Evolutionary conservation across 148 eudicot genomes (phyloP).

Genomic region (Polygonum aviculare): DNA sequence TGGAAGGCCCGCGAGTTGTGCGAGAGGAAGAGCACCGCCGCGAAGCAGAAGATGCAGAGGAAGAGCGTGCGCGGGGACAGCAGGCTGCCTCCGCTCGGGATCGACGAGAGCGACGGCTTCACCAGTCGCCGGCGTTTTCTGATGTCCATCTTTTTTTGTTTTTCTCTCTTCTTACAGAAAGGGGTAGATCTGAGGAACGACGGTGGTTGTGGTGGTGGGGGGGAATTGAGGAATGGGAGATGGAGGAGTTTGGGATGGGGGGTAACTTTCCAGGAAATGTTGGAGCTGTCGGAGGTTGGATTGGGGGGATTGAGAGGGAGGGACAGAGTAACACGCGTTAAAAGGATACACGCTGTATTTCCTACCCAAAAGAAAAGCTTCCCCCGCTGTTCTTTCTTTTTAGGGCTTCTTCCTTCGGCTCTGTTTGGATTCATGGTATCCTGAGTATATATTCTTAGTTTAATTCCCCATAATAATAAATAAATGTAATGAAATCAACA

Average conservation of each 20-base stretch:
- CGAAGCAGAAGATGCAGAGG: constrained; percentile 19
- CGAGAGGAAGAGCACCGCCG: constrained; percentile 7
- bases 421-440: background rate
- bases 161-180: too few relatives aligned
- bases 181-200: background rate
- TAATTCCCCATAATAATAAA: too few relatives aligned
- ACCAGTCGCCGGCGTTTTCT: constrained; percentile 27
- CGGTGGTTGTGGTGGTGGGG: background rate
- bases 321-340: constrained; percentile 16
- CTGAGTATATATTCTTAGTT: too few relatives aligned
- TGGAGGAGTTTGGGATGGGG: background rate
- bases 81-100: background rate
- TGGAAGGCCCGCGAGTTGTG: background rate
- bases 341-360: background rate
- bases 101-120: constrained; percentile 12
- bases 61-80: constrained; percentile 40
- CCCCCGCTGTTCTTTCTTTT: background rate
- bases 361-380: too few relatives aligned
- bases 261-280: background rate
- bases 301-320: background rate
- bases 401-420: background rate
- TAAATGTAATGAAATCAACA: too few relatives aligned
- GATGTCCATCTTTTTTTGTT: constrained; percentile 16
- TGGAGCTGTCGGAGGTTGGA: background rate
- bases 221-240: background rate